Conservation (phyloP, 2,329 filamentous ascomycete genomes). For the Neoscytalidium dimidiatum region DNA sequence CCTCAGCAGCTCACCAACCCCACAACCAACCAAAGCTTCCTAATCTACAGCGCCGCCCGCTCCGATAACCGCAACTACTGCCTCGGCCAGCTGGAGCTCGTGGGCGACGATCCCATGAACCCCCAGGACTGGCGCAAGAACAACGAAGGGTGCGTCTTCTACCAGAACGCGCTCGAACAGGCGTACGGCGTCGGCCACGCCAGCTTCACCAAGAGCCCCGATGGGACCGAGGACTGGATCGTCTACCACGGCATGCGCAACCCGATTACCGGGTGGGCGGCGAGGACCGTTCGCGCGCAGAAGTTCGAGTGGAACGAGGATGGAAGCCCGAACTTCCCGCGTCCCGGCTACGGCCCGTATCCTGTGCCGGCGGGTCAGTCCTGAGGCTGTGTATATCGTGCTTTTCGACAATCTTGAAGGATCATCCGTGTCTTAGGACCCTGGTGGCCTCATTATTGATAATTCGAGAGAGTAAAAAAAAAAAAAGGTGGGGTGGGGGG, state of each 20-base stretch:
- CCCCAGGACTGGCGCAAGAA: constrained; percentile 51
- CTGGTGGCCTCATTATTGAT: background rate
- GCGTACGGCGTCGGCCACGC: constrained; percentile 55
- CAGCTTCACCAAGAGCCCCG: constrained; percentile 52
- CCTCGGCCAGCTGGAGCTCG: constrained; percentile 52
- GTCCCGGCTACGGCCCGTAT: constrained; percentile 53
- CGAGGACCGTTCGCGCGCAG: constrained; percentile 52
- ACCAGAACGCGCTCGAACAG: constrained; percentile 47
- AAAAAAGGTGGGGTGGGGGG: no score
- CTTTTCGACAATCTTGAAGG: background rate
- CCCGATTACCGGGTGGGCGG: constrained; percentile 49
- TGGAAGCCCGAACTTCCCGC: constrained; percentile 50
- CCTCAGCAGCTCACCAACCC: constrained; percentile 53
- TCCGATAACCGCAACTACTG: constrained; percentile 58
- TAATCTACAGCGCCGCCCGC: constrained; percentile 53
- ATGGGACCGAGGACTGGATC: constrained; percentile 52
- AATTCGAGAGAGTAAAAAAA: no score
- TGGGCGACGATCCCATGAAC: constrained; percentile 53
- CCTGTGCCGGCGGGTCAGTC: constrained; percentile 38
- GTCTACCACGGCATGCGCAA: constrained; percentile 57
- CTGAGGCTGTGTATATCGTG: background rate
- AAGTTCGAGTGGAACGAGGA: constrained; percentile 52
- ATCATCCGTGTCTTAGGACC: background rate
- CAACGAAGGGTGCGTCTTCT: constrained; percentile 50
- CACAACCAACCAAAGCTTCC: constrained; percentile 48